These are phyloP conservation scores for Fusarium nisikadoi DNA, from an alignment of 2,329 filamentous ascomycete genomes.

Conservation along the genomic window DNA sequence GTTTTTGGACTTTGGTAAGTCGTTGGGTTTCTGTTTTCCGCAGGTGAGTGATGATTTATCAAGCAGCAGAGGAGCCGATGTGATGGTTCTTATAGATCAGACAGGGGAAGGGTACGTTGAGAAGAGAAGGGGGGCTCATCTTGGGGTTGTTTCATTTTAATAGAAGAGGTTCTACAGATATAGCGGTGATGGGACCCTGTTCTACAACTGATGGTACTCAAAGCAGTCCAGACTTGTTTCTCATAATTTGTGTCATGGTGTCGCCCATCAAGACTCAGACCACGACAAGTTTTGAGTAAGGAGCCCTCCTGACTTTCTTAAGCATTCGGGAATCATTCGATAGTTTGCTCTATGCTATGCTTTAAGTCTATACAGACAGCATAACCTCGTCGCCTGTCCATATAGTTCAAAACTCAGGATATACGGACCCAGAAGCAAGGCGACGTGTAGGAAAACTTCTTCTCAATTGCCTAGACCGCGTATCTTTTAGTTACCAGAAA, in stretches of 20 bases:
- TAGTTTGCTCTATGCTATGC: neutral
- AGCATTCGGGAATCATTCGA: too few species aligned
- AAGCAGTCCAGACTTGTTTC: neutral
- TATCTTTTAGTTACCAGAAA: neutral
- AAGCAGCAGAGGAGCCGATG: neutral
- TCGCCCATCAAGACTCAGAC: too few species aligned
- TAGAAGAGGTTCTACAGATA: neutral
- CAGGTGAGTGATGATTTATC: neutral
- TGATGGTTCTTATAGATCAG: neutral
- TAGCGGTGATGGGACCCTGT: neutral
- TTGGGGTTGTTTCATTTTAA: neutral
- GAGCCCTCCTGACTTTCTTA: fast-evolving
- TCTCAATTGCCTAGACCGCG: neutral
- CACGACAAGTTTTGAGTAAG: too few species aligned
- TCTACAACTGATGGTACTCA: neutral
- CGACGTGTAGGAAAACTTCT: fast-evolving
- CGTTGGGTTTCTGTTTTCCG: neutral
- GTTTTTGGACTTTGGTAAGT: fast-evolving
- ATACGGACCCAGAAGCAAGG: too few species aligned
- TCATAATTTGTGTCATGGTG: neutral
- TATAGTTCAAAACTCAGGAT: neutral
- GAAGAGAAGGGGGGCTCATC: fast-evolving
- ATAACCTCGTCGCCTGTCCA: neutral
- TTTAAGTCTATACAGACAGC: fast-evolving
- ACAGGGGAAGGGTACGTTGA: fast-evolving